These are phyloP conservation scores for Multifurca ochricompacta DNA, from an alignment of 768 basidiomycete genomes.

Conservation along the genomic window DNA sequence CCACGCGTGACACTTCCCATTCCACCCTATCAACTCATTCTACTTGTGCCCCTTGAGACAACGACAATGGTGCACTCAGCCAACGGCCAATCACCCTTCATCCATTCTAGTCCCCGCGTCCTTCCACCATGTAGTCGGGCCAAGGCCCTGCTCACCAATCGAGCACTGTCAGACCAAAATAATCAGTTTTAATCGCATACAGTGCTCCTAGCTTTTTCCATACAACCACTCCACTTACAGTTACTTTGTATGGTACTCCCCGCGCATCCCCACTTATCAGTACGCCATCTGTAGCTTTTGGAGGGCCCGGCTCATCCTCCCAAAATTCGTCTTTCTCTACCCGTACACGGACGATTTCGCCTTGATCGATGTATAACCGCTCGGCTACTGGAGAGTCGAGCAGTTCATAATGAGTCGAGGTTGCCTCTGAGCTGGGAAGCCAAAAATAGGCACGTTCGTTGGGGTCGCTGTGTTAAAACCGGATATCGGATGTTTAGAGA, in stretches of 20 bases:
- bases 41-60: too few species aligned
- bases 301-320: constrained; percentile 81
- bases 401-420: constrained; percentile 49
- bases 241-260: constrained; percentile 60
- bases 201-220: too few species aligned
- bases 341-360: constrained; percentile 68
- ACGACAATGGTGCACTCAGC: too few species aligned
- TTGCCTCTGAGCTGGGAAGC: constrained; percentile 52
- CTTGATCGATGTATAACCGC: constrained; percentile 76
- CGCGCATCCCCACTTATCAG: constrained; percentile 41
- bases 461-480: constrained; percentile 46
- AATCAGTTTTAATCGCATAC: too few species aligned
- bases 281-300: constrained; percentile 65
- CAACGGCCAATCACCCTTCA: constrained; percentile 31
- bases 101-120: constrained; percentile 37
- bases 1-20: too few species aligned
- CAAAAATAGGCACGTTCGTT: constrained; percentile 82
- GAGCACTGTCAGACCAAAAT: constrained; percentile 58
- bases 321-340: constrained; percentile 78
- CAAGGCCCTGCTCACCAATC: constrained; percentile 76
- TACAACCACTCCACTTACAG: too few species aligned
- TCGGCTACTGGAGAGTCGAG: constrained; percentile 59
- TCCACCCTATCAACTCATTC: too few species aligned
- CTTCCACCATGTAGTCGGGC: constrained; percentile 72
- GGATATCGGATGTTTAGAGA: not conserved